Evolutionary conservation across 2,329 filamentous ascomycete genomes (phyloP), one percentile per base, ranked within the genome.

Genomic region (Pseudocercospora ulei): DNA sequence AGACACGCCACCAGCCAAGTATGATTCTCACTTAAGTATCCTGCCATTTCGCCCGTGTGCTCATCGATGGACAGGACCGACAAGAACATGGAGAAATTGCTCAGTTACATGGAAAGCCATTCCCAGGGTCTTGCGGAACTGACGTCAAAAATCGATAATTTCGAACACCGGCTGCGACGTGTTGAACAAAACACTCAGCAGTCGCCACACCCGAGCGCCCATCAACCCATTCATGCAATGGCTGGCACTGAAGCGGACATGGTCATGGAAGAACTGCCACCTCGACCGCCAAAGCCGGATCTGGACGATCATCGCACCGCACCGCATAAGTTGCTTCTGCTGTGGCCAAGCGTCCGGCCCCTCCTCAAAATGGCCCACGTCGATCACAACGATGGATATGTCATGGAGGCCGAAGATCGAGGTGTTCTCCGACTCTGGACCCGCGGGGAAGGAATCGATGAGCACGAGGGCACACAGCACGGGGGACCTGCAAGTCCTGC

Each of bases 1-100:
- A 49, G 87, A 95, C 56, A 81, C 90, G 4, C 82, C 85, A 13
- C 85, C 85, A 9, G 90, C 92, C 57, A 88, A 92, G 83, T 93
- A 70, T 60, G 80, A 45, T 48, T 35, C 29, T 8, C 9, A 26
- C 7, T 40, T 13, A 12, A 33, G 22, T 23, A 29, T 37, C 23
- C 7, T 3, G 12, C 27, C 7, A 28, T 8, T 17, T 19, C 11
- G 30, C 18, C 43, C 14, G 35, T 50, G 6, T 43, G 56, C 56
- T 45, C 11, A 44, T 31, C 13, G 28, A 31, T 40, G 60, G 59
- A 38, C 62, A 70, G 61, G 62, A 71, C 54, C 51, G 68, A 58
- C 47, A 61, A 61, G 38, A 71, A 68, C 49, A 65, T 69, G 55
- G 64, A 67, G 51, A 64, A 69, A 52, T 62, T 72, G 22, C 56